phyloP scores from a whole-genome alignment of 2,329 filamentous ascomycete species.

The Paracorniculantispora psalliotae region DNA sequence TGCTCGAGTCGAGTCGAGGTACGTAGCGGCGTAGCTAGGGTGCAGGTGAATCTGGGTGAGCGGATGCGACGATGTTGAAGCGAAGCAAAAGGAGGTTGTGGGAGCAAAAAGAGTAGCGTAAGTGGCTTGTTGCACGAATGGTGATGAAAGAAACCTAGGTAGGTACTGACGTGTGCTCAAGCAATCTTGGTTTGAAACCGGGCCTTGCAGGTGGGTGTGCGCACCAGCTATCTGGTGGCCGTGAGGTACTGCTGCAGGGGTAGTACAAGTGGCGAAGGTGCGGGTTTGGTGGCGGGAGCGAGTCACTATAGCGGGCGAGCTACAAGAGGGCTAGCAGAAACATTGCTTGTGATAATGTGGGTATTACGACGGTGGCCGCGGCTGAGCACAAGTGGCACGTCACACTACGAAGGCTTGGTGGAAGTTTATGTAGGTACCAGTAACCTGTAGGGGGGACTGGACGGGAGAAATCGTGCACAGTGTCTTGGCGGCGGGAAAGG shows the following conservation, averaged over 20 bases:
- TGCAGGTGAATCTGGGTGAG: neutral
- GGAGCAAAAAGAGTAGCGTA: constrained; percentile 24
- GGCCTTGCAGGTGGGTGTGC: constrained; percentile 7
- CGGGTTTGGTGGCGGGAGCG: too few relatives aligned
- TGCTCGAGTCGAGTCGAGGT: neutral
- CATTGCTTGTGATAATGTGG: constrained; percentile 13
- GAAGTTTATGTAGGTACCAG: neutral
- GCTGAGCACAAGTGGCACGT: neutral
- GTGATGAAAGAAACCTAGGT: constrained; percentile 17
- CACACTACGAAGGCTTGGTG: neutral
- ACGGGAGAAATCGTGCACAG: neutral
- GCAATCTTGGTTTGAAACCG: constrained; percentile 15
- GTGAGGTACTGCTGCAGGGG: constrained; percentile 2
- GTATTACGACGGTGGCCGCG: neutral
- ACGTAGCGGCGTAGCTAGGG: neutral
- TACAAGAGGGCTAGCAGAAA: constrained; percentile 4
- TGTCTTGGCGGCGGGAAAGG: neutral
- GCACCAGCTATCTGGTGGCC: neutral
- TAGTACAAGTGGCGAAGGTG: neutral
- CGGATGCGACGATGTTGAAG: constrained; percentile 11
- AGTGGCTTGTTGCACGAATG: constrained; percentile 27
- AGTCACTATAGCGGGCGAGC: neutral
- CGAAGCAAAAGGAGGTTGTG: constrained; percentile 10
- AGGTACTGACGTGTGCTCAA: constrained; percentile 17
- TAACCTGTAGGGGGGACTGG: too few relatives aligned